phyloP scores from a whole-genome alignment of 1,139 yeast species.

The Candida tetrigidarum region DNA sequence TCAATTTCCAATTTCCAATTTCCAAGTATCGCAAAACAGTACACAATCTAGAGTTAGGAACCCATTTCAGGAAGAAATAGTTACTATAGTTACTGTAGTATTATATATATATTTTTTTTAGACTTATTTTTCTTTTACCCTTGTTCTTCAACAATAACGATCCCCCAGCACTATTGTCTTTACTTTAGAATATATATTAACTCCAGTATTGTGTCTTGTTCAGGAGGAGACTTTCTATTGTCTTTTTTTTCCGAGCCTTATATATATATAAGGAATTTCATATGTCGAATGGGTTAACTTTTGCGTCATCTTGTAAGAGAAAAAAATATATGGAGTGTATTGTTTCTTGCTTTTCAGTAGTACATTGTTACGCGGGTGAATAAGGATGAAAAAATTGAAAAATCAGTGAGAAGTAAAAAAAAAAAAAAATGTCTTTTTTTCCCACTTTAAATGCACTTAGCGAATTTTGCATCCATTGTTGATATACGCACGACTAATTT shows the following conservation, averaged over 20 bases:
- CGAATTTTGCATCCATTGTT: conserved; percentile 4
- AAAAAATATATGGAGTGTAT: background rate
- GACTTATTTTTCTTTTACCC: too few species aligned
- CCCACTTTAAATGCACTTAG: background rate
- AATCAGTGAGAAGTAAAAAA: too few species aligned
- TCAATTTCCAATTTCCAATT: too few species aligned
- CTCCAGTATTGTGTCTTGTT: background rate
- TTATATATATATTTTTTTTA: too few species aligned
- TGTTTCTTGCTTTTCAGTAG: background rate
- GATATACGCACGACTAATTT: background rate
- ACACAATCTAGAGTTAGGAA: too few species aligned
- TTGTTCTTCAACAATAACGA: too few species aligned
- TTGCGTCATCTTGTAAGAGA: background rate
- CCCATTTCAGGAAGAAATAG: too few species aligned
- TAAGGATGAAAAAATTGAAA: background rate
- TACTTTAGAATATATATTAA: background rate
- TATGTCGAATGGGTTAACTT: background rate
- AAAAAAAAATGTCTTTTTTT: background rate
- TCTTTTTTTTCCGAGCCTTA: background rate
- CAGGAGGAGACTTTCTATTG: background rate
- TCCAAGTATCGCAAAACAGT: too few species aligned
- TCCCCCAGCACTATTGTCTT: too few species aligned
- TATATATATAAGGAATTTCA: background rate
- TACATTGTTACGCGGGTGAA: background rate
- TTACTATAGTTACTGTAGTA: too few species aligned